phyloP scores from a whole-genome alignment of 2,329 filamentous ascomycete species.

The Ploettnerulaceae sp. region DNA sequence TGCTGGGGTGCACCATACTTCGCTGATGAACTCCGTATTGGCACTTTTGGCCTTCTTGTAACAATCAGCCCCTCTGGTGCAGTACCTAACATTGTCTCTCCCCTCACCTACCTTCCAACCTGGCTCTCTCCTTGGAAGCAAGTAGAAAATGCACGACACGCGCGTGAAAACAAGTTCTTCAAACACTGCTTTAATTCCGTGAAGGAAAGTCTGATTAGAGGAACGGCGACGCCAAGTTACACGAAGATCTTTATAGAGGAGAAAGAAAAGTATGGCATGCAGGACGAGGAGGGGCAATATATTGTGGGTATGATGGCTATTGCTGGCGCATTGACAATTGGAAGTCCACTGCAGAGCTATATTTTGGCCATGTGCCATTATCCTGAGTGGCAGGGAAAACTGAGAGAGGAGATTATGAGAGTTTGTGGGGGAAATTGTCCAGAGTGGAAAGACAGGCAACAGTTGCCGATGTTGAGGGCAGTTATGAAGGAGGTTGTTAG shows the following conservation, averaged over 20 bases:
- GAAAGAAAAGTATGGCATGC: conserved; percentile 29
- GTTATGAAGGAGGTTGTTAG: conserved; percentile 38
- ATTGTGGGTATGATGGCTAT: conserved; percentile 47
- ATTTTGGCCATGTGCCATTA: conserved; percentile 36
- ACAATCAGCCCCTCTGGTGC: conserved; percentile 44
- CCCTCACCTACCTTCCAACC: conserved; percentile 39
- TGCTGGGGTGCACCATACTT: conserved; percentile 43
- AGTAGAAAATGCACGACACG: conserved; percentile 39
- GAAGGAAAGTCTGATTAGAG: conserved; percentile 32
- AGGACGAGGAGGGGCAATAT: conserved; percentile 39
- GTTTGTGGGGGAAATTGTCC: conserved; percentile 40
- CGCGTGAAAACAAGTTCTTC: conserved; percentile 38
- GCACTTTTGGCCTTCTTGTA: conserved; percentile 43
- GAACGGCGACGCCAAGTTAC: conserved; percentile 39
- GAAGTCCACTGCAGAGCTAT: conserved; percentile 36
- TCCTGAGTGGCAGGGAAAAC: conserved; percentile 41
- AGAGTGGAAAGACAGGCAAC: conserved; percentile 35
- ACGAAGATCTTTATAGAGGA: conserved; percentile 40
- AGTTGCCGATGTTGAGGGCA: conserved; percentile 39
- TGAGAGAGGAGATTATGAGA: conserved; percentile 39
- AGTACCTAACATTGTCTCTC: conserved; percentile 43
- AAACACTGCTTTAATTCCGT: conserved; percentile 37
- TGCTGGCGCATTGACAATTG: conserved; percentile 39
- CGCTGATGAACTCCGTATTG: conserved; percentile 39
- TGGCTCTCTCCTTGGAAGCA: conserved; percentile 43